Percentiles rank a stretch among this genome's conserved stretches.
These are phyloP conservation scores for Trichoderma sp. DNA, from an alignment of 2,329 filamentous ascomycete species.

Conservation along the genomic window DNA sequence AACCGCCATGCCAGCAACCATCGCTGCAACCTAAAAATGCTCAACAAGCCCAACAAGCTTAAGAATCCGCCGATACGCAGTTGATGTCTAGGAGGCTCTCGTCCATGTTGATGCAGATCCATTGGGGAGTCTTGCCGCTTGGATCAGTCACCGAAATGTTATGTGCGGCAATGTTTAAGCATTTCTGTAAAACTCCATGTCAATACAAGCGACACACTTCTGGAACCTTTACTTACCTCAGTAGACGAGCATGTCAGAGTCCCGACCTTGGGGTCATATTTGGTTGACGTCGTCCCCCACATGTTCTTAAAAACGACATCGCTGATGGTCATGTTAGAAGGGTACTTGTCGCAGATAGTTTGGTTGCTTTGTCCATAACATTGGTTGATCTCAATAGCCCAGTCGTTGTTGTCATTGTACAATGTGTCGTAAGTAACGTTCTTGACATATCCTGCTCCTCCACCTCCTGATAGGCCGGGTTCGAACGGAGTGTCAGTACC, in stretches of 20 bases:
- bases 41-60: not conserved
- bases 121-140: not conserved
- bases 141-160: not conserved
- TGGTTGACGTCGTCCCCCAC: not conserved
- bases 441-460: slow-evolving; percentile 1
- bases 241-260: slow-evolving; percentile 3
- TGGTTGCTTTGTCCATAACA: slow-evolving; percentile 14
- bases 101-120: slow-evolving; percentile 9
- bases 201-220: not conserved
- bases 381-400: slow-evolving; percentile 9
- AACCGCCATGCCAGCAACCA: not conserved
- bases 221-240: not conserved
- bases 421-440: slow-evolving; percentile 6
- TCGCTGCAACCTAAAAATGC: not conserved
- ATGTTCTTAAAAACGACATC: slow-evolving; percentile 7
- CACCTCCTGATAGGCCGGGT: not conserved
- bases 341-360: not conserved
- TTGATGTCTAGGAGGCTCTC: not conserved
- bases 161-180: not conserved
- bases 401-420: slow-evolving; percentile 5
- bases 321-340: slow-evolving; percentile 4
- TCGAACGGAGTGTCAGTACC: slow-evolving; percentile 4
- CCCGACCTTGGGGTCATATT: not conserved
- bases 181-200: not conserved
- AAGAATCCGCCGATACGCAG: not conserved